These are phyloP conservation scores for Lotus japonicus DNA, from an alignment of 306 rosid genomes.

Conservation along the genomic window DNA sequence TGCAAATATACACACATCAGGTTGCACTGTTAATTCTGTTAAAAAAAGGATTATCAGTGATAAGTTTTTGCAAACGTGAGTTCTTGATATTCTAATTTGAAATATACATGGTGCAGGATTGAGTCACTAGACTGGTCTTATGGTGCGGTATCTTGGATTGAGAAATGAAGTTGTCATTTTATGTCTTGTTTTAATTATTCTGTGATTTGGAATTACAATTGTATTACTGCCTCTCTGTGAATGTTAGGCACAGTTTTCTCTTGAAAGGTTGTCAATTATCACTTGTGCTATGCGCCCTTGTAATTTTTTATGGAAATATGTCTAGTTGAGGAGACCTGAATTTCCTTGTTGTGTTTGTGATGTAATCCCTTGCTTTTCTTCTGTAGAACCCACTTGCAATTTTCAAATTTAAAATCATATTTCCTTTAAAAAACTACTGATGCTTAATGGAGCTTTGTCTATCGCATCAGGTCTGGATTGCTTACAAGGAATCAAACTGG, in stretches of 20 bases:
- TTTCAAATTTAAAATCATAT: neutral
- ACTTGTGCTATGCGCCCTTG: neutral
- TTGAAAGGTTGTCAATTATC: neutral
- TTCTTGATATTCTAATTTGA: neutral
- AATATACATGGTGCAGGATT: neutral
- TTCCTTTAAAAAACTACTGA: neutral
- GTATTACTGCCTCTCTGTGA: neutral
- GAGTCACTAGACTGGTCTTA: neutral
- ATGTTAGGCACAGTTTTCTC: neutral
- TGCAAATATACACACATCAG: neutral
- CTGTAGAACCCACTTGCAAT: neutral
- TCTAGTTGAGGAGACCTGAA: neutral
- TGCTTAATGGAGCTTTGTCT: neutral
- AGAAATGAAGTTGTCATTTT: neutral
- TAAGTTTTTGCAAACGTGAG: neutral
- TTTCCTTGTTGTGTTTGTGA: neutral
- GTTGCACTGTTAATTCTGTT: neutral
- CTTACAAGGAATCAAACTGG: conserved; percentile 73
- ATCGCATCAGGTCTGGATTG: conserved; percentile 61
- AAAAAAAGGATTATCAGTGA: neutral
- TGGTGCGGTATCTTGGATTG: neutral
- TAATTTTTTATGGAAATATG: neutral
- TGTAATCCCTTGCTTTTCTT: neutral
- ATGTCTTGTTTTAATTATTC: neutral
- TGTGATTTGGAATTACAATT: neutral